Conservation (phyloP, 345 rosid species). For the Eucalyptus curtisii region DNA sequence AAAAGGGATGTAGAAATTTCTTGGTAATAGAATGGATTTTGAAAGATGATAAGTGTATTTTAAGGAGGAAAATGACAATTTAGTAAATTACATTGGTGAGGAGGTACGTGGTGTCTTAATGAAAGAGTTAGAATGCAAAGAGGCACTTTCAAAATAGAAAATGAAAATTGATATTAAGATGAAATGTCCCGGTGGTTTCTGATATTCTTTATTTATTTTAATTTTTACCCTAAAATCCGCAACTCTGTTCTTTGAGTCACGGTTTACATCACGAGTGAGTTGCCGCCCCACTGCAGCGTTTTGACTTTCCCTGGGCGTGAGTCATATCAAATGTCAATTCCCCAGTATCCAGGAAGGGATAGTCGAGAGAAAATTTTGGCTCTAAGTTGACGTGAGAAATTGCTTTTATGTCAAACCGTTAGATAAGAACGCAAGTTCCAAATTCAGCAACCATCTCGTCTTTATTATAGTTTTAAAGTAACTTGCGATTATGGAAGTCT, state of each 20-base stretch:
- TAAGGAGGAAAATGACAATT: background rate
- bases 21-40: background rate
- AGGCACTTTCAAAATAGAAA: background rate
- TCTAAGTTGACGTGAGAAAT: background rate
- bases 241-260: background rate
- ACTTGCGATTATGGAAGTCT: background rate
- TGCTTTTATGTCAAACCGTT: background rate
- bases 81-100: background rate
- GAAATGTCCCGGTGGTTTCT: background rate
- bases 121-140: background rate
- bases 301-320: background rate
- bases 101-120: background rate
- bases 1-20: background rate
- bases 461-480: background rate
- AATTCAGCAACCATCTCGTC: background rate
- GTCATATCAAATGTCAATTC: background rate
- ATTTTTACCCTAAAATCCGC: background rate
- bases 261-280: background rate
- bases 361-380: background rate
- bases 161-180: background rate
- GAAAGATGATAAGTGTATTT: background rate
- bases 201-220: no score
- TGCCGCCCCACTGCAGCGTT: background rate
- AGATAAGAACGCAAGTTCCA: background rate
- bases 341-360: background rate